Conservation (phyloP, 805 yeast species). For the Saccharomycopsis fermentans region DNA sequence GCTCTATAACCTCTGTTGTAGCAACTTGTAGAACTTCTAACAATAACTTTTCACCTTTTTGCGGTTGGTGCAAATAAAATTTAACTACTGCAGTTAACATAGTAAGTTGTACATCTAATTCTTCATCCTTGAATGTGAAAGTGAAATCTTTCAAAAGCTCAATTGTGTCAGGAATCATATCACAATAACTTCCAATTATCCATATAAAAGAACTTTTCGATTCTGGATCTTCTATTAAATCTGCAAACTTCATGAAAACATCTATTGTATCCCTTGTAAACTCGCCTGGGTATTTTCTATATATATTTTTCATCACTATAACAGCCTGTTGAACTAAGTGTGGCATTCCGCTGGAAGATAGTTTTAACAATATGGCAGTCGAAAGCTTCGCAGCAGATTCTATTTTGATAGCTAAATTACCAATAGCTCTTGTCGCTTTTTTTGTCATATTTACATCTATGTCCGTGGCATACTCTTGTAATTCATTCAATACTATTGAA, state of each 20-base stretch:
- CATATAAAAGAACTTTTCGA: slow-evolving; percentile 72
- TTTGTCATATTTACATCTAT: slow-evolving; percentile 80
- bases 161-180: slow-evolving; percentile 31
- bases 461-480: slow-evolving; percentile 80
- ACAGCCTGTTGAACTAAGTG: slow-evolving; percentile 74
- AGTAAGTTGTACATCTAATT: slow-evolving; percentile 64
- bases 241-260: slow-evolving; percentile 26
- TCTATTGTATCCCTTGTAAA: slow-evolving; percentile 1
- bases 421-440: slow-evolving; percentile 81
- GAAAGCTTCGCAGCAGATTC: slow-evolving; percentile 51
- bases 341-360: slow-evolving; percentile 55
- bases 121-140: slow-evolving; percentile 46
- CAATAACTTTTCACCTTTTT: slow-evolving; percentile 44
- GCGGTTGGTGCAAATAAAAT: slow-evolving; percentile 48
- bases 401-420: slow-evolving; percentile 75
- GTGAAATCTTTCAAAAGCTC: slow-evolving; percentile 29
- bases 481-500: slow-evolving; percentile 54
- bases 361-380: slow-evolving; percentile 48
- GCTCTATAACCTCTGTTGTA: slow-evolving; percentile 67
- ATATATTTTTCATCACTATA: slow-evolving; percentile 63
- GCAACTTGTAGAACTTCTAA: slow-evolving; percentile 52
- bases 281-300: slow-evolving; percentile 62
- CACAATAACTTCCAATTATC: slow-evolving; percentile 70
- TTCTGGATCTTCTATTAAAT: slow-evolving; percentile 62
- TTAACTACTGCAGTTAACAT: slow-evolving; percentile 67